Evolutionary conservation across 768 basidiomycete genomes (phyloP).

Genomic region (Podaxis pistillaris): DNA sequence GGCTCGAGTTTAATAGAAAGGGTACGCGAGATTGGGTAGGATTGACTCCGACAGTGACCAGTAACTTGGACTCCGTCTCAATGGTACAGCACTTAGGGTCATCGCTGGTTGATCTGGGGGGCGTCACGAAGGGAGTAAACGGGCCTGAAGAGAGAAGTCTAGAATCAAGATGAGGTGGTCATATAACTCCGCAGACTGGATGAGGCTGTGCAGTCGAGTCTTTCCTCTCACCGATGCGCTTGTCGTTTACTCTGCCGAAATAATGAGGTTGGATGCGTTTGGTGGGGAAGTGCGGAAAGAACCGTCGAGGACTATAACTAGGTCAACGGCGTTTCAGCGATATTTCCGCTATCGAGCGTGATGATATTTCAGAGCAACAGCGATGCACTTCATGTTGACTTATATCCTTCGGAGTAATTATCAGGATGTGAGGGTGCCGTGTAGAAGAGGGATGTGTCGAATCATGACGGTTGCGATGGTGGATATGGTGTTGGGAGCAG

Average conservation of each 20-base stretch:
- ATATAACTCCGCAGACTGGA: constrained; percentile 35
- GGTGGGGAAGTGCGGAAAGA: constrained; percentile 42
- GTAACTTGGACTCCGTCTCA: constrained; percentile 4
- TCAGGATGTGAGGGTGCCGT: constrained; percentile 45
- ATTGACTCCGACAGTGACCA: constrained; percentile 1
- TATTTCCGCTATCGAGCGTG: background rate
- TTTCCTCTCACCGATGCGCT: constrained; percentile 52
- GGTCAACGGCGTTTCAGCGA: background rate
- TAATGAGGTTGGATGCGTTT: constrained; percentile 51
- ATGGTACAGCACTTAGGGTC: constrained; percentile 13
- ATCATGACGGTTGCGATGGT: constrained; percentile 24
- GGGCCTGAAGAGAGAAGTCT: constrained; percentile 35
- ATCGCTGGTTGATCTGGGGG: constrained; percentile 32
- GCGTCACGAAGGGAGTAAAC: constrained; percentile 41
- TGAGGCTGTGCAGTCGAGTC: constrained; percentile 39
- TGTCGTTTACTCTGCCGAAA: constrained; percentile 51
- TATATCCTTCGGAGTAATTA: constrained; percentile 32
- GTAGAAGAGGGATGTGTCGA: constrained; percentile 44
- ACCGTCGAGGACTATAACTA: constrained; percentile 35
- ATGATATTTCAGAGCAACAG: constrained; percentile 46
- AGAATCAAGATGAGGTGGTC: constrained; percentile 29
- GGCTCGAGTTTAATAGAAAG: constrained; percentile 13
- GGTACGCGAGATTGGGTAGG: background rate
- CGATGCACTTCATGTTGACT: constrained; percentile 28
- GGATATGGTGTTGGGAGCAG: constrained; percentile 2